Evolutionary conservation across 257 asterid genomes (phyloP).

Genomic region (Solanum pennellii): DNA sequence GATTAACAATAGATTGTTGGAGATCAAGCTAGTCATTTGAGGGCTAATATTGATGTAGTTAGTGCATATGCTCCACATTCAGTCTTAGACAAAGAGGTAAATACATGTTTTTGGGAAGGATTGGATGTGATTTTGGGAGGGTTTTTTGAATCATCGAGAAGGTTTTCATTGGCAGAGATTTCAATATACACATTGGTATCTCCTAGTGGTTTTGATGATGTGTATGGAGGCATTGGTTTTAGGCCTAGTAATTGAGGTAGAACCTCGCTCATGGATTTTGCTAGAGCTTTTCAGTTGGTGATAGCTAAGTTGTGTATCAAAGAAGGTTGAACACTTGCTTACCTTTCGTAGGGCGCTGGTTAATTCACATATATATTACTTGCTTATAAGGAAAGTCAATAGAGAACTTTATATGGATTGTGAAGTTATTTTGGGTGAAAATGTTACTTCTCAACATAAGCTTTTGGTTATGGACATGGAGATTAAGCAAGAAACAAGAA

Average conservation of each 20-base stretch:
- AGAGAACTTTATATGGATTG: no score
- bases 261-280: background rate
- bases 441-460: background rate
- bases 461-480: background rate
- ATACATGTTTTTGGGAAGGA: background rate
- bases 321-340: background rate
- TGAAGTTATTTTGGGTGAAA: background rate
- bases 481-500: no score
- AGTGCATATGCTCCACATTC: background rate
- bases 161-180: background rate
- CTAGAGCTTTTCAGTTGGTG: background rate
- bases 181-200: no score
- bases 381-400: no score
- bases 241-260: background rate
- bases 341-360: background rate
- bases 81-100: background rate
- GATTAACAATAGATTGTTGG: background rate
- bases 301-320: no score
- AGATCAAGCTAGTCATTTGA: background rate
- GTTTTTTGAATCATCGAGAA: background rate
- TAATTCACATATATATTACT: background rate
- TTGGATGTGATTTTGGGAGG: background rate
- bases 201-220: background rate
- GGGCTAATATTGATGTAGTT: background rate
- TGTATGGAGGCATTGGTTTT: background rate